Evolutionary conservation across 768 basidiomycete genomes (phyloP), one percentile per base, ranked within the genome.

Genomic region (Mycena capillaripes): DNA sequence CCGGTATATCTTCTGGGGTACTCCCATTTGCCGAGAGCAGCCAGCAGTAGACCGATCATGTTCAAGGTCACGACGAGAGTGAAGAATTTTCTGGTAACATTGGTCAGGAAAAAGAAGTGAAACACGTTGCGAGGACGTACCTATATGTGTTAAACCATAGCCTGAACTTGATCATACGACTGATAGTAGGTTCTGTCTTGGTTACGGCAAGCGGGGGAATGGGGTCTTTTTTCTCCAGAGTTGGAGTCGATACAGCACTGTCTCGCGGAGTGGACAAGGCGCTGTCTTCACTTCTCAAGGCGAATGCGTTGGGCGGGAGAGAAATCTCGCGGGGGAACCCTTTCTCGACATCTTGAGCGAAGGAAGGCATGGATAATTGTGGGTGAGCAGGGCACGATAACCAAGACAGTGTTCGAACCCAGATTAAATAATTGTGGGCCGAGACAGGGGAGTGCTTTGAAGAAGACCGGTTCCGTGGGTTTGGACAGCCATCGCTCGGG

Each of bases 71-170:
- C 84, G 21, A 89, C 82, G 65, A 93, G 79, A 0, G 88, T 89
- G 80, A 92, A 95, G 70, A 95, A 92, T 82, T 94, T 95, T 57
- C 93, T 94, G 42, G 16, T 2, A 29, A 59, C 42, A 52, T 23
- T 7, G 16, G 50, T 67, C 36, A 52, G 30, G 38, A 32, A 32
- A 12, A 36, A 68, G 68, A 21, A 50, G 32, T 25, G 57, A n/a
- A 36, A 38, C 30, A 44, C 17, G 34, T 38, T 10, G 38, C 25
- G 12, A 23, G 21, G 50, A 16, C 5, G 73, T 38, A 91, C 93
- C 92, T 85, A 77, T 95, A 95, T 0, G 90, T 91, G 76, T 95
- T 93, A 81, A 91, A 95, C 94, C 94, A 95, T 27, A 94, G 81
- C 68, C 86, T 86, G 79, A 90, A 90, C 53, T 85, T 80, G 66